phyloP scores from a whole-genome alignment of 1,284 basidiomycete species.

The Trichosporon asahii region DNA sequence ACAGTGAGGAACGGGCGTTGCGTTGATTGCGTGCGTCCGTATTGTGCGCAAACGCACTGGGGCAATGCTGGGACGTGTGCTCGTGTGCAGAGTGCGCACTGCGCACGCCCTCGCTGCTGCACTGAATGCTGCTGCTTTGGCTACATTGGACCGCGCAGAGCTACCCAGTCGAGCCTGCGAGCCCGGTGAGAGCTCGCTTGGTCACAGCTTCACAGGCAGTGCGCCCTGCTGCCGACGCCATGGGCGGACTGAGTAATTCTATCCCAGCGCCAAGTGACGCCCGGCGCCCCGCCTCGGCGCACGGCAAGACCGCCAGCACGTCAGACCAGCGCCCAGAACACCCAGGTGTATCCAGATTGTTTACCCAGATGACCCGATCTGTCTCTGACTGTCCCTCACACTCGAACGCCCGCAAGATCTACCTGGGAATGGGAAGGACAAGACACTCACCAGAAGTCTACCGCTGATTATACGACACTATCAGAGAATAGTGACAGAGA shows the following conservation, averaged over 20 bases:
- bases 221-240: not conserved
- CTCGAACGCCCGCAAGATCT: not conserved
- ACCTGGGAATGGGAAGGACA: not conserved
- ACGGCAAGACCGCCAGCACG: not conserved
- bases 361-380: not conserved
- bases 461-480: not conserved
- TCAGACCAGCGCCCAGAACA: not conserved
- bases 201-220: not conserved
- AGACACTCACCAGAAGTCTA: not conserved
- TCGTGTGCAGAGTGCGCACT: not conserved
- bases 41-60: not conserved
- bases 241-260: not conserved
- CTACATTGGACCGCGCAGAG: not conserved
- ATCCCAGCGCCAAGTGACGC: not conserved
- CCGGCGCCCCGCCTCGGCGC: not conserved
- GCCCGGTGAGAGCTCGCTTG: not conserved
- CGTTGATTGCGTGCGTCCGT: not conserved
- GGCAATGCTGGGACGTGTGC: not conserved
- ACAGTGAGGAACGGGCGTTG: not conserved
- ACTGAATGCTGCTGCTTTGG: not conserved
- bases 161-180: not conserved
- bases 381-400: not conserved
- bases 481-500: not conserved
- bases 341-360: not conserved
- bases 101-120: constrained; percentile 1